phyloP scores from a whole-genome alignment of 73 alveolate genomes.

The Durusdinium trenchii region DNA sequence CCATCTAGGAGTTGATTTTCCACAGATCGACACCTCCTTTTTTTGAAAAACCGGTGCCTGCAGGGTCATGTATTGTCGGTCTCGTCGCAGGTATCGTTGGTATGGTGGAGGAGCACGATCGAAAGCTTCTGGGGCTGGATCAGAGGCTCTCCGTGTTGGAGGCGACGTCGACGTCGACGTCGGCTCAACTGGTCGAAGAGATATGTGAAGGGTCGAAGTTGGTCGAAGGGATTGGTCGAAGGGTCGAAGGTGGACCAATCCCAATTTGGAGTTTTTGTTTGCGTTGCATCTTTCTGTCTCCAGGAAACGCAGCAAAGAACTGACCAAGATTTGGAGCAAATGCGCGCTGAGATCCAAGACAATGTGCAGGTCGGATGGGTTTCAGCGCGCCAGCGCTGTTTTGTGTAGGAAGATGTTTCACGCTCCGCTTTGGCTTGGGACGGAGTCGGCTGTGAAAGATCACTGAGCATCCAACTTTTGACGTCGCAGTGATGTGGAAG shows the following conservation, averaged over 20 bases:
- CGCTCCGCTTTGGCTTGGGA: neutral
- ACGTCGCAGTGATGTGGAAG: too few species aligned
- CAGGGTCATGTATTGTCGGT: neutral
- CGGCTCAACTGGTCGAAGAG: too few species aligned
- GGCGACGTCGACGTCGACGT: too few species aligned
- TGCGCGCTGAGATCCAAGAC: neutral
- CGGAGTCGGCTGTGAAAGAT: neutral
- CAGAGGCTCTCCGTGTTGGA: neutral
- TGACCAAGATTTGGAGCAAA: constrained; percentile 24
- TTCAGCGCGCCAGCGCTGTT: neutral
- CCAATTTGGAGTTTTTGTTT: too few species aligned
- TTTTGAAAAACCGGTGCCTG: neutral
- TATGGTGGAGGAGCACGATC: constrained; percentile 44
- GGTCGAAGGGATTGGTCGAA: too few species aligned
- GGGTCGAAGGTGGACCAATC: too few species aligned
- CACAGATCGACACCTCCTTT: neutral
- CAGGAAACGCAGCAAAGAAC: too few species aligned
- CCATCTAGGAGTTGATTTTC: neutral
- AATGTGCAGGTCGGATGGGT: neutral
- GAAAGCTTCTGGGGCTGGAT: constrained; percentile 1
- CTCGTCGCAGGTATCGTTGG: neutral
- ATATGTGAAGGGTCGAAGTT: too few species aligned
- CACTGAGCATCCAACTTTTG: neutral
- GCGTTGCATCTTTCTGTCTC: too few species aligned
- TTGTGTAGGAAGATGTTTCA: neutral